phyloP scores from a whole-genome alignment of 441 rosid species.

The Cnidoscolus chayamansa region DNA sequence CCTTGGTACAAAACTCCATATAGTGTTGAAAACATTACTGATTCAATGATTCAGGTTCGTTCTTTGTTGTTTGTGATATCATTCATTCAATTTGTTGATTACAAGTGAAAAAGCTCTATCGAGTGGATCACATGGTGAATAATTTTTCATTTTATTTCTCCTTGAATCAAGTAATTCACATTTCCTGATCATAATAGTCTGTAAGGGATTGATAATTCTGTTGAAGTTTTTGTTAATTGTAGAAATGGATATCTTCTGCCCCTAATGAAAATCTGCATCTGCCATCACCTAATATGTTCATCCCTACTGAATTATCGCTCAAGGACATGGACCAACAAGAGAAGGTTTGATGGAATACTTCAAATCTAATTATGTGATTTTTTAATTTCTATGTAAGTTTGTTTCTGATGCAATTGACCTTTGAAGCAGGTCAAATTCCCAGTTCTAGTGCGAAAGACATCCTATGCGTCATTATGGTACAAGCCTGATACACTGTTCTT shows the following conservation, averaged over 20 bases:
- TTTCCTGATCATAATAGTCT: neutral
- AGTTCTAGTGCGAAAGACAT: slow-evolving; percentile 57
- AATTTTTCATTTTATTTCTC: neutral
- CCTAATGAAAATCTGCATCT: slow-evolving; percentile 63
- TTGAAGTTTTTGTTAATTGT: slow-evolving; percentile 16
- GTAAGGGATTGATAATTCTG: neutral
- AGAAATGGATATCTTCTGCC: slow-evolving; percentile 72
- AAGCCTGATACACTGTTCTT: slow-evolving; percentile 82
- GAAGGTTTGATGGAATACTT: slow-evolving; percentile 43
- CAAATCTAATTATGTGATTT: neutral
- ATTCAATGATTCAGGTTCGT: slow-evolving; percentile 59
- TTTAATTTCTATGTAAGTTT: neutral
- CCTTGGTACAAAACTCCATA: slow-evolving; percentile 92
- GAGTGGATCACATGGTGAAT: neutral
- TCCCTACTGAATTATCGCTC: slow-evolving; percentile 75
- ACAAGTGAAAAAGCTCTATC: neutral
- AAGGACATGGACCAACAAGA: slow-evolving; percentile 38
- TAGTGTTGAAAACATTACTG: slow-evolving; percentile 54
- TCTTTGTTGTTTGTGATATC: slow-evolving; percentile 19
- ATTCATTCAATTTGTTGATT: slow-evolving; percentile 12
- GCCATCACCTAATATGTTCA: slow-evolving; percentile 62
- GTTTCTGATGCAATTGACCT: slow-evolving; percentile 16
- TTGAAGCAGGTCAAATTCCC: slow-evolving; percentile 54
- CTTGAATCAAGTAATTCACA: neutral
- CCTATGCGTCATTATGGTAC: slow-evolving; percentile 73